Conservation (phyloP, 768 basidiomycete genomes). For the Lactarius deliciosus region DNA sequence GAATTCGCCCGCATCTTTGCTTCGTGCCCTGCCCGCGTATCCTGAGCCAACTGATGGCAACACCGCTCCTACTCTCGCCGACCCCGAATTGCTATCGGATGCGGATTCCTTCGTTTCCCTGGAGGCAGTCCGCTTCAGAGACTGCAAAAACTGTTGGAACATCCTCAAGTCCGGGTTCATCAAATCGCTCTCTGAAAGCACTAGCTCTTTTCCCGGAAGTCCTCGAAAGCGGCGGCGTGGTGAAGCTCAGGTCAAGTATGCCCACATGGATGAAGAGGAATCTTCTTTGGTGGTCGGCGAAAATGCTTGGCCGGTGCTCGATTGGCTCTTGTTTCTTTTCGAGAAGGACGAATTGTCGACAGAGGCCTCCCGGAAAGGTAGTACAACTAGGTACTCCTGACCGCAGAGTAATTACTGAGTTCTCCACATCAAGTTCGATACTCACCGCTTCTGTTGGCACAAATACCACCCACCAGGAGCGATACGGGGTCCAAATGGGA, state of each 20-base stretch:
- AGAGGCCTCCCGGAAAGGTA: slow-evolving; percentile 41
- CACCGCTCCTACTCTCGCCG: slow-evolving; percentile 1
- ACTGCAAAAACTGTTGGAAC: slow-evolving; percentile 32
- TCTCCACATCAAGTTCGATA: slow-evolving; percentile 38
- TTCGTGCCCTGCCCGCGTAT: slow-evolving; percentile 30
- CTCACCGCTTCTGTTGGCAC: slow-evolving; percentile 55
- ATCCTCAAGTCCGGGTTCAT: slow-evolving; percentile 29
- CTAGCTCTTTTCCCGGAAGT: slow-evolving; percentile 16
- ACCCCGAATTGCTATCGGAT: slow-evolving; percentile 15
- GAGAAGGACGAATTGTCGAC: slow-evolving; percentile 58
- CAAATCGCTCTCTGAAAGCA: slow-evolving; percentile 8
- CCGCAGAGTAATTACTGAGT: neutral
- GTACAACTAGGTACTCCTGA: slow-evolving; percentile 23
- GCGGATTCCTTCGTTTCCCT: slow-evolving; percentile 26
- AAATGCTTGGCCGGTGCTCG: slow-evolving; percentile 69
- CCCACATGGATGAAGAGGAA: slow-evolving; percentile 32
- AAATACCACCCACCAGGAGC: slow-evolving; percentile 56
- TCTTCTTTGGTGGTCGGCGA: slow-evolving; percentile 47
- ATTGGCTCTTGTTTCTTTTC: slow-evolving; percentile 65
- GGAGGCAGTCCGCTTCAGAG: slow-evolving; percentile 27
- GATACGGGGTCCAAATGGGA: slow-evolving; percentile 56
- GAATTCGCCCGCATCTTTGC: slow-evolving; percentile 25
- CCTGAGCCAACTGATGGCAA: slow-evolving; percentile 13
- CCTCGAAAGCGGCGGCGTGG: slow-evolving; percentile 33
- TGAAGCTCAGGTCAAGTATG: slow-evolving; percentile 33